Base-by-base conservation (phyloP, 768 basidiomycete species). In the Tricholoma sp. region DNA sequence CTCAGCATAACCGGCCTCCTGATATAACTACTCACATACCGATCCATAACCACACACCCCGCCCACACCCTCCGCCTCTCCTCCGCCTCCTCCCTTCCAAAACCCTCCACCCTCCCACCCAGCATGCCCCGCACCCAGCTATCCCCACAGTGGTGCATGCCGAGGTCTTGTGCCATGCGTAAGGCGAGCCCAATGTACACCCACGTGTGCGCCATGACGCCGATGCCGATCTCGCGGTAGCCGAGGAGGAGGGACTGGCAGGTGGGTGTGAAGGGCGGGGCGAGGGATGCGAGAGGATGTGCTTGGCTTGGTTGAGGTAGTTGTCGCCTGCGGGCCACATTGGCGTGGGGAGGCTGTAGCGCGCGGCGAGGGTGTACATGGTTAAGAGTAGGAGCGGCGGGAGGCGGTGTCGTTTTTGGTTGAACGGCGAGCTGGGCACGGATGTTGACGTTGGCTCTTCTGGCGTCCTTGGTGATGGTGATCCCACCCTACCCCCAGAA, bases 161-260 rank as follows among this genome's bases (percentile, higher is more conserved):
- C 91, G 54, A 93, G 69, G 69, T 93, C 91, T 70, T 91, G 91
- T 13, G 91, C 91, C 91, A 94, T 93, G n/a, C 93, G 80, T 36
- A 94, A 85, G 0, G 88, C 91, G 87, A 91, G 89, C 10, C 92
- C 91, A 17, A 85, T 80, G 65, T 88, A 91, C 9, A 85, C 80
- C 93, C 92, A 95, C 32, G 89, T 86, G 68, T 88, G 83, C 7
- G 88, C 86, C 91, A 94, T 95, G 15, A 89, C 84, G 45, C 90
- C 93, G 57, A 93, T 89, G 2, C 93, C 93, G 41, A 92, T 80
- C 70, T 95, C 91, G 7, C 92, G 79, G 65, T 89, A 94, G 6
- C 87, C 88, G 9, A 95, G 77, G 9, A 95, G 76, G 17, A 94
- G 71, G 5, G 91, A 84, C 65, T 93, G 91, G 48, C 86, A 86